Conservation (phyloP, 345 rosid species). For the Orychophragmus violaceus region DNA sequence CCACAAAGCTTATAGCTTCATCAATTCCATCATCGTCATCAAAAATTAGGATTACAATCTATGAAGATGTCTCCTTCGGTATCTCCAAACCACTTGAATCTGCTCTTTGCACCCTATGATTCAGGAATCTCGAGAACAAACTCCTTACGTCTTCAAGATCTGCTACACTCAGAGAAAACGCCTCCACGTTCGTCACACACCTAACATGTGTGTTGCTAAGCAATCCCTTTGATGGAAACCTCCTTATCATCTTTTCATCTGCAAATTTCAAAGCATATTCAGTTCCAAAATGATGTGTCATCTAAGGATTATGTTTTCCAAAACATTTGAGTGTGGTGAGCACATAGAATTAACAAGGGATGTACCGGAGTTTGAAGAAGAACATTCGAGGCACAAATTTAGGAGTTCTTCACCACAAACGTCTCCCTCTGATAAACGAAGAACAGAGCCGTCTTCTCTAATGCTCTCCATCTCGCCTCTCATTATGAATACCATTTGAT, state of each 20-base stretch:
- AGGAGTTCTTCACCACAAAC: too few species aligned
- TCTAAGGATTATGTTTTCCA: too few species aligned
- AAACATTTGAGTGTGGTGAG: neutral
- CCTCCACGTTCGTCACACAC: too few species aligned
- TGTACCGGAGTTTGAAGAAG: constrained; percentile 52
- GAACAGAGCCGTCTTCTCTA: too few species aligned
- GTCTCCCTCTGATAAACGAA: too few species aligned
- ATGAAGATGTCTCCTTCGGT: constrained; percentile 47
- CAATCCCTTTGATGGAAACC: constrained; percentile 42
- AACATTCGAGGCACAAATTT: constrained; percentile 78
- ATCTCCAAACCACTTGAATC: constrained; percentile 85
- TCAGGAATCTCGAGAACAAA: constrained; percentile 51
- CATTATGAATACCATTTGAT: constrained; percentile 78
- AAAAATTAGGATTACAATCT: neutral
- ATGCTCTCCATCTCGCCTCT: too few species aligned
- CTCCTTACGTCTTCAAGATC: constrained; percentile 78
- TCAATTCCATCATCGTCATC: neutral
- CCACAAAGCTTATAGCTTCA: neutral
- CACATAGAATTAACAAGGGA: neutral
- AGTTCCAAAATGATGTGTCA: neutral
- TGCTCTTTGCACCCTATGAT: constrained; percentile 68
- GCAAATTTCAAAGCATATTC: constrained; percentile 5
- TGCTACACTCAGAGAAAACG: too few species aligned
- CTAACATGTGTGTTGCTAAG: constrained; percentile 50
- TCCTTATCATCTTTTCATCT: constrained; percentile 52